Base-by-base conservation (phyloP, 106 monocot species). In the Alisma plantagoaquatica region DNA sequence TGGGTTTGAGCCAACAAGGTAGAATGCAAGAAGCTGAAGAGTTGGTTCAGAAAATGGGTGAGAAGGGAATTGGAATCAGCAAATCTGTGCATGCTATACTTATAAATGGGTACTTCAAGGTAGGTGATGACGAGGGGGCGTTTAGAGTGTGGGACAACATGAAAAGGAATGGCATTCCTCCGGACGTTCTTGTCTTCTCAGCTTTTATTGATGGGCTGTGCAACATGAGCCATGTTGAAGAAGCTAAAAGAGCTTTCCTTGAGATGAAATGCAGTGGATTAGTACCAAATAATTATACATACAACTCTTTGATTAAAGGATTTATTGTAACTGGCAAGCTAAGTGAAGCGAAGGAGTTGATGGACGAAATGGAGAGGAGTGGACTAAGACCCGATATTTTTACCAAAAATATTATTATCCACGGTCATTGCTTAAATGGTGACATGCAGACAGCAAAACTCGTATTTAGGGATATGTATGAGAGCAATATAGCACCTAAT, bases 141-240 rank as follows among this genome's bases (percentile, higher is more conserved):
- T 10, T 60, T 12, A 66, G 47, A 33, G 69, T 83, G 26, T 94
- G 87, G 94, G 43, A 60, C 62, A 60, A 70, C 18, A 94, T 94
- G 87, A 59, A 70, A 44, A 56, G 8, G 26, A 54, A 33, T 55
- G 72, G 77, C 33, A 33, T 87, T 5, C 28, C 35, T 17, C 83
- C 72, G 46, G 94, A 94, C 69, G 80, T 88, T 24, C 35, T 94
- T 64, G 71, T 66, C 44, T 94, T 83, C 56, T 94, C 94, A 0
- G 94, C 83, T 22, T 94, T 75, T 46, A 75, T 94, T 15, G 78
- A 88, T 56, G 94, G 94, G 4, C 73, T 94, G 43, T 87, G 94
- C 43, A 53, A 21, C 60, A 31, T 57, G 14, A 67, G 73, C 45
- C 59, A 32, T 56, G 65, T 80, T 18, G 59, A 88, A 16, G 70